Base-by-base conservation (phyloP, 352 stramenopile species). In the Thraustochytrium striatum region DNA sequence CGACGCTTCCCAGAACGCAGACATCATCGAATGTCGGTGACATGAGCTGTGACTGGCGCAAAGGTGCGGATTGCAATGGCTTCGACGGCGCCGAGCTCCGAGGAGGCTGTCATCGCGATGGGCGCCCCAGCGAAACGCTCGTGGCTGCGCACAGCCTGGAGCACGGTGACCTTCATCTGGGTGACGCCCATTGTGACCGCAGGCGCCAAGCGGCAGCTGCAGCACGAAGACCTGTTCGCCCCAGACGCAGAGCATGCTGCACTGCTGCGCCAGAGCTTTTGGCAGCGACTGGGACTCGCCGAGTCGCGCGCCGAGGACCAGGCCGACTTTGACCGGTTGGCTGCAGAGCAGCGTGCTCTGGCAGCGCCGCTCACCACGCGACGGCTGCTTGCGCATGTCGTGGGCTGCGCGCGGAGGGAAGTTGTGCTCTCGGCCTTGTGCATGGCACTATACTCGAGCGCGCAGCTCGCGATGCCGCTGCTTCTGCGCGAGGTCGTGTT, bases 131-230 rank as follows among this genome's bases (percentile, higher is more conserved):
- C n/a, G n/a, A n/a, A n/a, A n/a, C n/a, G n/a, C n/a, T n/a, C n/a
- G n/a, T n/a, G n/a, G n/a, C n/a, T n/a, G n/a, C n/a, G n/a, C n/a
- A n/a, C n/a, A n/a, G n/a, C n/a, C n/a, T n/a, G n/a, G n/a, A n/a
- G n/a, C n/a, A n/a, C n/a, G 59, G 59, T 38, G 41, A 70, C 59
- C 59, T 70, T 70, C 28, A 38, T n/a, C 7, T 70, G 59, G 59
- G 59, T 70, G 16, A 70, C 59, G 41, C 59, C 59, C 21, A 33
- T 70, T n/a, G 59, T 70, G 16, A 33, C 35, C 33, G 9, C 16
- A 0, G 59, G 59, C 21, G 50, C 30, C 41, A 57, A 52, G 36
- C 59, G 59, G 9, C 59, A 70, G 59, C 59, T 70, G 30, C 59
- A 70, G 41, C 9, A 21, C 21, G 59, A 70, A 5, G 59, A 70